Conservation (phyloP, 2,329 filamentous ascomycete species). For the Botrytis pseudocinerea region DNA sequence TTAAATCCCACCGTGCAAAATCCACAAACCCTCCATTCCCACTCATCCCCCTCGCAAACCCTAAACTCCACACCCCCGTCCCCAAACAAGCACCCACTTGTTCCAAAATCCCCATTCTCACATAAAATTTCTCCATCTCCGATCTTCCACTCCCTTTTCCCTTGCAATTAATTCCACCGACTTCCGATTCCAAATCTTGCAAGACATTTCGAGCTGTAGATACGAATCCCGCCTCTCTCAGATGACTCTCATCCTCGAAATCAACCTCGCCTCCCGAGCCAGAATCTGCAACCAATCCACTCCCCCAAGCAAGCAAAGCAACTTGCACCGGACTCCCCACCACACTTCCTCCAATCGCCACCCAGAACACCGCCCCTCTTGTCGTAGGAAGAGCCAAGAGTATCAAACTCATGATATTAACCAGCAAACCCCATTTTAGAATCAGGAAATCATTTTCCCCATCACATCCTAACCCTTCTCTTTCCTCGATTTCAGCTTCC, state of each 20-base stretch:
- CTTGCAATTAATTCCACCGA: background rate
- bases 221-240: background rate
- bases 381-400: conserved; percentile 3
- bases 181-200: background rate
- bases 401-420: background rate
- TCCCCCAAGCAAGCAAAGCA: conserved; percentile 1
- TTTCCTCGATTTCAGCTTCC: background rate
- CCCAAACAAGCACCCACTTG: conserved; percentile 1
- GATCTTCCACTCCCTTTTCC: background rate
- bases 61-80: conserved; percentile 14
- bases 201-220: background rate
- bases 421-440: background rate
- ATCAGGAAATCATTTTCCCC: background rate
- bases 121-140: background rate
- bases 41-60: background rate
- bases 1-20: background rate
- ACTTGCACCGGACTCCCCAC: background rate
- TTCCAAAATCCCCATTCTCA: conserved; percentile 2
- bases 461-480: background rate
- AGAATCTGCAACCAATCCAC: background rate
- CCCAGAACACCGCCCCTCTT: background rate
- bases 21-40: background rate
- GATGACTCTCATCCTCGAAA: background rate
- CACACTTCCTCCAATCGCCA: background rate
- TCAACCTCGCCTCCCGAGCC: fast-evolving